Evolutionary conservation across 2,329 filamentous ascomycete species (phyloP), one percentile per base, ranked within the genome.

Genomic region (Septoria linicola): DNA sequence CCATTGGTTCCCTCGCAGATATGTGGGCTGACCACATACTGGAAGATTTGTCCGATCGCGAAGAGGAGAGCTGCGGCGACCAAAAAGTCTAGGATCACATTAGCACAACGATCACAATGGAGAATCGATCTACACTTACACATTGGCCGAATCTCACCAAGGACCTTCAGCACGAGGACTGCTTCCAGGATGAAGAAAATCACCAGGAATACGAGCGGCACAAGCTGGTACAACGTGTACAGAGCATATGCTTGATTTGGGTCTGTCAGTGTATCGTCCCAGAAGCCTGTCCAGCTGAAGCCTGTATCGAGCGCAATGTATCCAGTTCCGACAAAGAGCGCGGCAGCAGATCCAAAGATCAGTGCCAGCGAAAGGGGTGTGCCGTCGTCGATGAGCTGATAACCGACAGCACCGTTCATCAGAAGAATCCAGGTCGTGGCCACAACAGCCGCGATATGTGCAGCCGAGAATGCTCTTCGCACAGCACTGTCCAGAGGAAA

Each of bases 251-350:
- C 83, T 57, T 84, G 83, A 23, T 84, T 80, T 1, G 76, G 68
- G 0, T 71, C 63, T 19, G 77, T 73, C 54, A 76, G 63, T 1
- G 70, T 72, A 25, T 73, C 72, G 55, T 86, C 71, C 76, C 89
- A 99, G 68, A 84, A 85, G 39, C 80, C 80, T 0, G 92, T 96
- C 84, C 88, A 97, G 59, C 77, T 75, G 68, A 89, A 91, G 13
- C 87, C 92, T 0, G 92, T 97, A 68, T 99, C 93, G 56, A 99
- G 84, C 10, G 90, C 88, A 66, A 99, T 95, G 70, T 96, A 99
- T 27, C 91, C 92, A 1, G 91, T 95, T 51, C 93, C 93, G 56
- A 97, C 76, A 64, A 97, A 88, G 48, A 97, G 75, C 11, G 82
- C 74, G 8, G 77, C 71, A 0, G 87, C 85, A 11, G 92, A 96